Base-by-base conservation (phyloP, 768 basidiomycete genomes). In the Kwoniella mangroviensis region DNA sequence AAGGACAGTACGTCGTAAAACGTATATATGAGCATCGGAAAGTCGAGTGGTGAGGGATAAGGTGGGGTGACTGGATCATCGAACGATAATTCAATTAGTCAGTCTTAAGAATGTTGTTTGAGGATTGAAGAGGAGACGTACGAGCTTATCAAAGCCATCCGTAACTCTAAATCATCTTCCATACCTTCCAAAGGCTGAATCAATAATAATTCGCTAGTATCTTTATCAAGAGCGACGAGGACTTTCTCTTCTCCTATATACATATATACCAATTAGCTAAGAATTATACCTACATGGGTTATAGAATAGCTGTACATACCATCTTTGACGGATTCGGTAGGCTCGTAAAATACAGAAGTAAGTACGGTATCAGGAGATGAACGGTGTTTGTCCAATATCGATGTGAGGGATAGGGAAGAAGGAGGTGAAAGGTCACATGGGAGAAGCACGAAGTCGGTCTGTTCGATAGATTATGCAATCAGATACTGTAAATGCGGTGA, bases 371-470 rank as follows among this genome's bases (percentile, higher is more conserved):
- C 72, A 17, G 76, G 75, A 12, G 68, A 65, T 9, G 77, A 66
- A 41, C 95, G 89, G 81, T 94, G 95, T 77, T 89, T 91, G 83
- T 98, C 89, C 54, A 97, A 85, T 1, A 97, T 84, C 0, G 84
- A 84, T 40, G 87, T 86, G 7, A 98, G 86, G 5, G 90, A 85
- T n/a, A 97, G 86, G 0, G 88, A 84, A 0, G 89, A 85, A 0
- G 94, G 90, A 10, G 94, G 90, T 22, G 94, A 87, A 60, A 97
- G 92, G 82, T 98, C 95, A 79, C 94, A 97, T 7, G 95, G 91
- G 1, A 98, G 87, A 24, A 98, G 83, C 51, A 97, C 88, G 82
- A 97, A 95, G 82, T 97, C 95, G 69, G 89, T 74, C 84, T 85
- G 61, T 17, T 17, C 49, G 12, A 40, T n/a, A n/a, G n/a, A n/a